Evolutionary conservation across 345 rosid genomes (phyloP).

Genomic region (Pistacia vera): DNA sequence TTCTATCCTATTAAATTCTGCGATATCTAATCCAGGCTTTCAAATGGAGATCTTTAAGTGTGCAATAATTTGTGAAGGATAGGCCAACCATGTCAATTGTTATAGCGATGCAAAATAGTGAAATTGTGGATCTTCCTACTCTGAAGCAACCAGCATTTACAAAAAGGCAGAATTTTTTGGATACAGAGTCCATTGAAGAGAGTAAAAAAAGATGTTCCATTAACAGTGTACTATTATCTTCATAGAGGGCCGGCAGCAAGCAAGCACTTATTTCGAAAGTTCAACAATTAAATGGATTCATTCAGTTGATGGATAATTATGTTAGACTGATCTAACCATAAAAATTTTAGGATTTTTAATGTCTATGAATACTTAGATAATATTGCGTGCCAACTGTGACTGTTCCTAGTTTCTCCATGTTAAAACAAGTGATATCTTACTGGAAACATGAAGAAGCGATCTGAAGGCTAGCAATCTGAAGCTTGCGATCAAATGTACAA

Average conservation of each 20-base stretch:
- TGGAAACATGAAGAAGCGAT: too few relatives aligned
- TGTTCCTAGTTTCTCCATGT: too few relatives aligned
- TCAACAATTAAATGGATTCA: too few relatives aligned
- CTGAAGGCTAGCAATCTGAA: too few relatives aligned
- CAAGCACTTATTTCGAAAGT: neutral
- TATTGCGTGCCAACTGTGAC: too few relatives aligned
- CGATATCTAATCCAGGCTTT: neutral
- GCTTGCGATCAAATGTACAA: too few relatives aligned
- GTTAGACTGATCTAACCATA: too few relatives aligned
- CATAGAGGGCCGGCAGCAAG: constrained; percentile 15
- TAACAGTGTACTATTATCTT: constrained; percentile 18
- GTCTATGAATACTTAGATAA: too few relatives aligned
- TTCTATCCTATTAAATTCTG: constrained; percentile 11
- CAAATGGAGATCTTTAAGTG: constrained; percentile 15
- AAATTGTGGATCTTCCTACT: constrained; percentile 22
- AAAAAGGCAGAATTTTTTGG: neutral
- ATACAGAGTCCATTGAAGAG: neutral
- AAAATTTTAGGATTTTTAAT: too few relatives aligned
- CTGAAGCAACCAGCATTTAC: constrained; percentile 25
- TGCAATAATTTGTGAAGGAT: constrained; percentile 30
- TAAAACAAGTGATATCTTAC: too few relatives aligned
- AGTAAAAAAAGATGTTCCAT: constrained; percentile 1
- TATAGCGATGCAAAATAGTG: constrained; percentile 26
- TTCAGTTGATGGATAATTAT: too few relatives aligned
- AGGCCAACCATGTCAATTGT: constrained; percentile 21